Conservation (phyloP, 139 green algal species). For the Zygnema cylindricum region DNA sequence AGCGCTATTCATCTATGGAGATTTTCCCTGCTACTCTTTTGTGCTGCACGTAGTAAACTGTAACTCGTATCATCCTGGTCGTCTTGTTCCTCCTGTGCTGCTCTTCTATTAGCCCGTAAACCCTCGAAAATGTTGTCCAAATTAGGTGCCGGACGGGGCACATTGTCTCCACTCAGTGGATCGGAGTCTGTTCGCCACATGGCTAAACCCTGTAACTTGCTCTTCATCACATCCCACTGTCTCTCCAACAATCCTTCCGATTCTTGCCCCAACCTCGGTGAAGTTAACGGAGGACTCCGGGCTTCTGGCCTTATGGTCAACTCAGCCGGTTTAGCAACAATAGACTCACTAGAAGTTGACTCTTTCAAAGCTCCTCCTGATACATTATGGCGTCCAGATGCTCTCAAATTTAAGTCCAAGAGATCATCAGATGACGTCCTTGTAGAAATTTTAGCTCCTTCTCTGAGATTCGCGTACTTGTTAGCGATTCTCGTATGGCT, state of each 20-base stretch:
- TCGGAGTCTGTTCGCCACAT: neutral
- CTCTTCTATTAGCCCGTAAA: neutral
- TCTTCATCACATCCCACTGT: conserved; percentile 40
- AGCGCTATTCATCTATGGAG: no score
- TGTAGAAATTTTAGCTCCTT: neutral
- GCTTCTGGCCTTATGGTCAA: neutral
- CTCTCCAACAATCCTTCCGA: conserved; percentile 6
- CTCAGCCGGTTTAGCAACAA: neutral
- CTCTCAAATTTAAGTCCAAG: neutral
- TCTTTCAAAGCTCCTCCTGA: neutral
- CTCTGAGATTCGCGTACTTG: neutral
- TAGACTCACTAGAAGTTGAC: neutral
- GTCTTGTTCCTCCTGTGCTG: neutral
- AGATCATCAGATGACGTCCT: neutral
- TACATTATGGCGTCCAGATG: neutral
- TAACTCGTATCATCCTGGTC: conserved; percentile 1
- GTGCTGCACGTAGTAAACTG: conserved; percentile 1
- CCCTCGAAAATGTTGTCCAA: conserved; percentile 34
- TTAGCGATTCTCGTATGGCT: neutral
- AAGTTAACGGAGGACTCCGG: neutral
- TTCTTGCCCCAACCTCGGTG: neutral
- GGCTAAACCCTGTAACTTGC: conserved; percentile 21
- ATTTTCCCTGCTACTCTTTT: neutral
- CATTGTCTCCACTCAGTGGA: neutral
- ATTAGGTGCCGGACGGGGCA: neutral